phyloP scores from a whole-genome alignment of 1,284 basidiomycete genomes.

The Rhodotorula sp. region DNA sequence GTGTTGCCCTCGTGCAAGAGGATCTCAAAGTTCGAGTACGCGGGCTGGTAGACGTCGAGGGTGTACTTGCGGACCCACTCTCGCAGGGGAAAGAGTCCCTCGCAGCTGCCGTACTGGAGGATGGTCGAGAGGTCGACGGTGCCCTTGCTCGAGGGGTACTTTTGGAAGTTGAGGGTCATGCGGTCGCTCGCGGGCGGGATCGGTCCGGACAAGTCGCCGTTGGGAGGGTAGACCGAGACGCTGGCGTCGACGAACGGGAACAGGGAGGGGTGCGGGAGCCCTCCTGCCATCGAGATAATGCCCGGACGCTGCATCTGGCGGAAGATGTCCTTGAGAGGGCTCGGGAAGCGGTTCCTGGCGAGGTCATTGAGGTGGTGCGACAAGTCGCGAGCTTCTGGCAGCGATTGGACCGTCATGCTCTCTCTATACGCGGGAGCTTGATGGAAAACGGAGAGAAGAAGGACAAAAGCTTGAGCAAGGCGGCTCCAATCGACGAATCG shows the following conservation, averaged over 20 bases:
- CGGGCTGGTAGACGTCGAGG: conserved; percentile 64
- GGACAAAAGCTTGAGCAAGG: not conserved
- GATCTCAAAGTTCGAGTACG: conserved; percentile 58
- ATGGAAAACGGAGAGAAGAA: not conserved
- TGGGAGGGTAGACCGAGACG: conserved; percentile 13
- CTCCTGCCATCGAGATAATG: conserved; percentile 56
- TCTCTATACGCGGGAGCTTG: no score
- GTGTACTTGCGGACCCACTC: conserved; percentile 62
- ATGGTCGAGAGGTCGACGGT: conserved; percentile 62
- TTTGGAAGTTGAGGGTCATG: not conserved
- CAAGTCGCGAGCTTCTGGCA: conserved; percentile 17
- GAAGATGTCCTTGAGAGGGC: conserved; percentile 23
- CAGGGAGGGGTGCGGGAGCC: conserved; percentile 57
- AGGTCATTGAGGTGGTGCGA: conserved; percentile 18
- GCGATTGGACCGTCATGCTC: not conserved
- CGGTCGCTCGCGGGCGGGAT: not conserved
- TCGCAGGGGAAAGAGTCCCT: conserved; percentile 58
- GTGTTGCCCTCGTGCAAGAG: conserved; percentile 71
- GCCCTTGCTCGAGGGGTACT: conserved; percentile 44
- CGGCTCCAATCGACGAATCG: no score
- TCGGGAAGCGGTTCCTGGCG: conserved; percentile 8
- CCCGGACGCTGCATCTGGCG: conserved; percentile 22
- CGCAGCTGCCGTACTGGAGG: conserved; percentile 64
- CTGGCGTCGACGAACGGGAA: conserved; percentile 18
- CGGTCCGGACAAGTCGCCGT: conserved; percentile 10